Percentiles rank a stretch among this genome's conserved stretches.
phyloP scores from a whole-genome alignment of 2,329 filamentous ascomycete species.

The Aspergillus fumigatiaffinis region DNA sequence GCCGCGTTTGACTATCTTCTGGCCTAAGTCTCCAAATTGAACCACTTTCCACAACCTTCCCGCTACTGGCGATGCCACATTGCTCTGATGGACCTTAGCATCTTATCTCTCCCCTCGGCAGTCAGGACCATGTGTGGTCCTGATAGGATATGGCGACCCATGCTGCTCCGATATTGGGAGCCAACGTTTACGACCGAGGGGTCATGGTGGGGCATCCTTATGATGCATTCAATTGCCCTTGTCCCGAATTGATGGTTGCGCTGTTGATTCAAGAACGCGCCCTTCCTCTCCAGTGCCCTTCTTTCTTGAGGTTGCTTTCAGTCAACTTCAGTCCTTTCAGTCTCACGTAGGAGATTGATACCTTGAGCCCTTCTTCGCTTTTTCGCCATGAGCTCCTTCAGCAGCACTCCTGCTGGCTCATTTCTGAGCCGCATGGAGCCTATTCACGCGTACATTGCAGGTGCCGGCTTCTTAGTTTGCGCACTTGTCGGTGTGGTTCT shows the following conservation, averaged over 20 bases:
- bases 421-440: conserved; percentile 21
- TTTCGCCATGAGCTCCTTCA: conserved; percentile 13
- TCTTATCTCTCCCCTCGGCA: conserved; percentile 7
- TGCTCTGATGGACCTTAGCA: background rate
- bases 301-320: conserved; percentile 5
- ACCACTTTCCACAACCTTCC: background rate
- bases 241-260: conserved; percentile 2
- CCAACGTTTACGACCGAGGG: conserved; percentile 11
- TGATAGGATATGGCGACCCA: conserved; percentile 27
- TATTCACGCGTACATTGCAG: conserved; percentile 32
- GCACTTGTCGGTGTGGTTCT: conserved; percentile 32
- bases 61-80: background rate
- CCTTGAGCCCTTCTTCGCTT: background rate
- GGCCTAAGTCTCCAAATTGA: background rate
- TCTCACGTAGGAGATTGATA: conserved; percentile 5
- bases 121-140: conserved; percentile 29
- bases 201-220: conserved; percentile 15
- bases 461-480: conserved; percentile 31
- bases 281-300: background rate
- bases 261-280: conserved; percentile 20
- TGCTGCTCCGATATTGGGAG: conserved; percentile 8
- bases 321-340: conserved; percentile 6
- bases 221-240: conserved; percentile 8
- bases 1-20: background rate
- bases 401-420: conserved; percentile 7